phyloP scores from a whole-genome alignment of 192 early-diverging fungal genomes.

The Backusella psychrophila region DNA sequence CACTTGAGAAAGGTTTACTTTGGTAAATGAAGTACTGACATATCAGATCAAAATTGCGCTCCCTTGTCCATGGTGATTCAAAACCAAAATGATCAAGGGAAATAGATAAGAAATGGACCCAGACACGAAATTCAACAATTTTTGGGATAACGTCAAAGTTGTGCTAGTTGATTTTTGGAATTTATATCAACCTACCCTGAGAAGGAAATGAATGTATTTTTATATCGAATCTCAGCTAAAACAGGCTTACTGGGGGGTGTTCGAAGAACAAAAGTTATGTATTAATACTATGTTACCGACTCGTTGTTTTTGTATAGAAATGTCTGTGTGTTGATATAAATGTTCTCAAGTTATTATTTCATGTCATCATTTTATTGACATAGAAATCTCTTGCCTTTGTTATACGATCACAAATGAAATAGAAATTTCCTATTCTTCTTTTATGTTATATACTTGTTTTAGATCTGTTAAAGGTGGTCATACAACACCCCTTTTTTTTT shows the following conservation, averaged over 20 bases:
- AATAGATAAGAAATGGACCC: background rate
- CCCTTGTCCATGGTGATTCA: background rate
- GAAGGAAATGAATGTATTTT: background rate
- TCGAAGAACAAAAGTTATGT: background rate
- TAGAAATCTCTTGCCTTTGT: background rate
- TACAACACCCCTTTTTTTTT: background rate
- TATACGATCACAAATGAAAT: background rate
- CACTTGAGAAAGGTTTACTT: too few relatives aligned
- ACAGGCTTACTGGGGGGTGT: background rate
- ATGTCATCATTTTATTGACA: background rate
- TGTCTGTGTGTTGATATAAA: background rate
- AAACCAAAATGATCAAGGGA: background rate
- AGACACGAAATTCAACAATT: background rate
- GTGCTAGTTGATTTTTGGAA: background rate
- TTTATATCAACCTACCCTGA: background rate
- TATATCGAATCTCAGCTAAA: background rate
- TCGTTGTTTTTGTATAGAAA: too few relatives aligned
- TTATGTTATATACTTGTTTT: background rate
- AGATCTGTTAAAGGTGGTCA: background rate
- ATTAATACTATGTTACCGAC: background rate
- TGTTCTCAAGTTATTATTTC: background rate
- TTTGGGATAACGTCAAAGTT: background rate
- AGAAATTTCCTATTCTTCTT: background rate
- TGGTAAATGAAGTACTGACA: too few relatives aligned
- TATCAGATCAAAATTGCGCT: too few relatives aligned